Evolutionary conservation across 1,284 basidiomycete species (phyloP), one percentile per base, ranked within the genome.

Genomic region (Cystobasidium sp.): DNA sequence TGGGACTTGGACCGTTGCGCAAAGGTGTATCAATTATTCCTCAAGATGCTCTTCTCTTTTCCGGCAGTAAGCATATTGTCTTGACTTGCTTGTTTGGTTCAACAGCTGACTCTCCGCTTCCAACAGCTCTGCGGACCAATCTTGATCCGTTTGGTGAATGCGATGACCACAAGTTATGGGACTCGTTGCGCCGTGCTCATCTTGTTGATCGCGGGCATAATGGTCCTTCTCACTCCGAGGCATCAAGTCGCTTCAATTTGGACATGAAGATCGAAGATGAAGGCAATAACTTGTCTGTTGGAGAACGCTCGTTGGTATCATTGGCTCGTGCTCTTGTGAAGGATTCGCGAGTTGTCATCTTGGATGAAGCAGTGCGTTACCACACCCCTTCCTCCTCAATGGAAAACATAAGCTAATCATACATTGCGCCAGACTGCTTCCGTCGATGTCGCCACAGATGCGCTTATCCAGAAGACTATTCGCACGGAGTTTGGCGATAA

Each of bases 401-500:
- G 14, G 43, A 22, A 51, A 39, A 37, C 56, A 63, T 31, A 62
- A 16, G 63, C 47, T 76, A 44, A 55, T 61, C 68, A 31, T 74
- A 56, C 10, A 41, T 58, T 70, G 55, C 59, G 62, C 53, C 66
- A 47, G 62, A 75, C 77, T 84, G 90, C 90, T 20, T 90, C 89
- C 2, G 90, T 91, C 31, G 90, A 91, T 67, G 77, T 80, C 39
- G 81, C 91, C 82, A 94, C 92, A 0, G 92, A 95, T 82, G 85
- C 87, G 75, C 90, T 90, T 76, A 92, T 94, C 75, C 92, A 94
- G 81, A 86, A 89, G 76, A 94, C 92, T n/a, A 94, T 95, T 76
- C 86, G 90, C 2, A 85, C 85, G 59, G 92, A 93, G 83, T 94
- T 94, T 83, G 84, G 84, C 58, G 88, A 91, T 80, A 87, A 90